Conservation (phyloP, 2,329 filamentous ascomycete species). For the Colletotrichum musae region DNA sequence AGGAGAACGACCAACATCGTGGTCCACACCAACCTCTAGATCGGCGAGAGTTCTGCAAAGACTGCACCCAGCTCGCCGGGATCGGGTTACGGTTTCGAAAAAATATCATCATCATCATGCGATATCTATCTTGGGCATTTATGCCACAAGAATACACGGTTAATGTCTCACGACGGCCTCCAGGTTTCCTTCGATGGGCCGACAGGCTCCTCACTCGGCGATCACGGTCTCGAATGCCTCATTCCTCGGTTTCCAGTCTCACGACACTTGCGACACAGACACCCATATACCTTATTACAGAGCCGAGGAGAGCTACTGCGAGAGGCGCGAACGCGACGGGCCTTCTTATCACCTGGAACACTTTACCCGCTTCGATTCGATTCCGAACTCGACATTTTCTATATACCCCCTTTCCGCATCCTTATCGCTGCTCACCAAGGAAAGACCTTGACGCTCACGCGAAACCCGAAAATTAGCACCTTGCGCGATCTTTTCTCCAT, state of each 20-base stretch:
- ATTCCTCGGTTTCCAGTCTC: constrained; percentile 21
- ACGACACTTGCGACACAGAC: constrained; percentile 20
- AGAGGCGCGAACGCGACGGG: background rate
- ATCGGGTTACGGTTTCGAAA: constrained; percentile 32
- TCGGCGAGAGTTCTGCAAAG: constrained; percentile 40
- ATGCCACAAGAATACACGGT: constrained; percentile 28
- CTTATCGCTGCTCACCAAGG: constrained; percentile 39
- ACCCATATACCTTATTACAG: constrained; percentile 36
- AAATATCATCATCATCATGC: constrained; percentile 17
- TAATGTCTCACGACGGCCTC: constrained; percentile 39
- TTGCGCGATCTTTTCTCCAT: constrained; percentile 23
- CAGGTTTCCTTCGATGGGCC: constrained; percentile 9
- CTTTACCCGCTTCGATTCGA: constrained; percentile 11
- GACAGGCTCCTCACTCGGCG: background rate
- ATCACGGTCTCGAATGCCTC: constrained; percentile 2
- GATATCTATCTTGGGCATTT: constrained; percentile 21
- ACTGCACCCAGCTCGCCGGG: constrained; percentile 22
- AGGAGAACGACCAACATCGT: constrained; percentile 30
- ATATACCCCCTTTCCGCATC: constrained; percentile 40
- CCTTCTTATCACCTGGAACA: background rate
- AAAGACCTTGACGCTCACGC: constrained; percentile 51
- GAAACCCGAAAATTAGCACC: constrained; percentile 42
- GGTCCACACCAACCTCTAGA: constrained; percentile 32
- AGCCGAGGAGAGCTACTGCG: background rate
- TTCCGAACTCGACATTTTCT: constrained; percentile 25